Percentiles rank a stretch among this genome's conserved stretches.
These are phyloP conservation scores for Plantago ovata DNA, from an alignment of 257 asterid species.

Conservation along the genomic window DNA sequence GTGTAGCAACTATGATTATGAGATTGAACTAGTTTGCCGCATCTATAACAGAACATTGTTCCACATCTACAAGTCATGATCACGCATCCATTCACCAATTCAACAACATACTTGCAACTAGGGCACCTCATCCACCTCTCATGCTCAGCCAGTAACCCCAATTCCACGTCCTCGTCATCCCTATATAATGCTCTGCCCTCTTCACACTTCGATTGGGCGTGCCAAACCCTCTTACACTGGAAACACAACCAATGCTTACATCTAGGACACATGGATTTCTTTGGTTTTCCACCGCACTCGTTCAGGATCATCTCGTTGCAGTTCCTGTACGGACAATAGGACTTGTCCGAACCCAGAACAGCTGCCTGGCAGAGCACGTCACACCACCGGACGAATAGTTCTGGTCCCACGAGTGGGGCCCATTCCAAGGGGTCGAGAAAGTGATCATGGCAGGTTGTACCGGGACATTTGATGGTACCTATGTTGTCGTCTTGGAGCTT, in stretches of 20 bases:
- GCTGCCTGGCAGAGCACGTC: constrained; percentile 51
- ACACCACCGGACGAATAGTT: constrained; percentile 59
- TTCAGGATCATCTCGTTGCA: constrained; percentile 59
- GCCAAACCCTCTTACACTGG: constrained; percentile 51
- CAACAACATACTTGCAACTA: constrained; percentile 54
- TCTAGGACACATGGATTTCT: constrained; percentile 50
- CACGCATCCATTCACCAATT: constrained; percentile 44
- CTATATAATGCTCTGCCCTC: constrained; percentile 35
- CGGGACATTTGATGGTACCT: constrained; percentile 58
- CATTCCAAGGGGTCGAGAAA: constrained; percentile 55
- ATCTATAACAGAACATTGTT: background rate
- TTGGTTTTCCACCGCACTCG: constrained; percentile 62
- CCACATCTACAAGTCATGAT: constrained; percentile 54
- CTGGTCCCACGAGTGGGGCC: constrained; percentile 30
- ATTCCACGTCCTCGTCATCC: constrained; percentile 47
- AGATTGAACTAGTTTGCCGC: too few species aligned
- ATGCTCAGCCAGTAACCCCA: constrained; percentile 45
- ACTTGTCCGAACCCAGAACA: constrained; percentile 26
- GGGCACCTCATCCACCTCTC: constrained; percentile 74
- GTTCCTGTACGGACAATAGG: constrained; percentile 50
- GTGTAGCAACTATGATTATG: too few species aligned
- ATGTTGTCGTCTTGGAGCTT: constrained; percentile 54
- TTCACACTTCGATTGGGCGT: constrained; percentile 47
- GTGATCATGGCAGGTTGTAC: constrained; percentile 33
- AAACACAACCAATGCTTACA: constrained; percentile 60